Evolutionary conservation across 202 grass and related monocot species (phyloP).

Genomic region (Digitaria exilis): DNA sequence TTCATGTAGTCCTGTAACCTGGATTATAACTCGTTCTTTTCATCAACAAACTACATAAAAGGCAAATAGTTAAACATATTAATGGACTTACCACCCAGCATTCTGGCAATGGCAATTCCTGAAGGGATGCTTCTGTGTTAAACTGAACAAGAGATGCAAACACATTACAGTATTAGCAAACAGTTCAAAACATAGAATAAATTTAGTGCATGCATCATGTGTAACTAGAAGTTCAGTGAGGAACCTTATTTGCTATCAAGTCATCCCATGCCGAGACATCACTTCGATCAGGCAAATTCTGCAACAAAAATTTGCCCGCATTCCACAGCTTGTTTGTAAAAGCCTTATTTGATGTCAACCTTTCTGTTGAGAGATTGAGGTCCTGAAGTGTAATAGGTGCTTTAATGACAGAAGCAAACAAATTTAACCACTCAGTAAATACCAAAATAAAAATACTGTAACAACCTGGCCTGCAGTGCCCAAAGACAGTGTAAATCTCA

Average conservation of each 20-base stretch:
- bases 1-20: slow-evolving; percentile 93
- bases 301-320: slow-evolving; percentile 95
- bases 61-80: slow-evolving; percentile 35
- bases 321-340: slow-evolving; percentile 99
- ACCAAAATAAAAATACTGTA: slow-evolving; percentile 2
- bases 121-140: slow-evolving; percentile 69
- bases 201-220: slow-evolving; percentile 7
- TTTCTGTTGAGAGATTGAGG: slow-evolving; percentile 95
- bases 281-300: slow-evolving; percentile 93
- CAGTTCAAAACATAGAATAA: slow-evolving; percentile 31
- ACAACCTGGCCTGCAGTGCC: slow-evolving; percentile 94
- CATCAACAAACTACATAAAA: slow-evolving; percentile 34
- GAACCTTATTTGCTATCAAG: slow-evolving; percentile 81
- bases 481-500: slow-evolving; percentile 95
- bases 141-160: slow-evolving; percentile 59
- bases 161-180: slow-evolving; percentile 40
- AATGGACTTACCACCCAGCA: slow-evolving; percentile 88
- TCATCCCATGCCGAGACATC: slow-evolving; percentile 76
- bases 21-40: slow-evolving; percentile 39
- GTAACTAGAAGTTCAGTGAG: slow-evolving; percentile 21
- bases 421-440: not conserved
- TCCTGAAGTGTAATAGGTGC: slow-evolving; percentile 59
- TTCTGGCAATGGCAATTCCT: slow-evolving; percentile 81
- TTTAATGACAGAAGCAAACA: slow-evolving; percentile 38
- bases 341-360: slow-evolving; percentile 94